Evolutionary conservation across 106 monocot genomes (phyloP), one percentile per base, ranked within the genome.

Genomic region (Allium cepa): DNA sequence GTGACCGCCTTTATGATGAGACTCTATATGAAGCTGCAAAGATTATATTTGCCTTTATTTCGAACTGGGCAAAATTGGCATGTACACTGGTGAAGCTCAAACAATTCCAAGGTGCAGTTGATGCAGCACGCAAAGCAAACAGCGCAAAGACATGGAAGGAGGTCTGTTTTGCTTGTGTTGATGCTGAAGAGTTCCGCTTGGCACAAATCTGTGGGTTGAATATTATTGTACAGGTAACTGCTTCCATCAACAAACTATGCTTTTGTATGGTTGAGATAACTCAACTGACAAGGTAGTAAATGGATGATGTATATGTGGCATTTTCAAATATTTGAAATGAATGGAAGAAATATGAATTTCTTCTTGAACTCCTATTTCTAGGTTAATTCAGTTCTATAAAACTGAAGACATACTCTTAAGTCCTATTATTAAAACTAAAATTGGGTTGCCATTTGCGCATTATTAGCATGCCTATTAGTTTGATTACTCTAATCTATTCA

Each of bases 111-210:
- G 91, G 95, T 70, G 95, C 95, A 53, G 95, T 96, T 80, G 95
- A 96, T 82, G 95, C 95, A 46, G 95, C 95, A 80, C 91, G 95
- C 57, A 96, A 96, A 72, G 95, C 95, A 66, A 96, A 96, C 68
- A 96, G 95, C 57, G 69, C 95, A 47, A 96, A 91, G 79, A 96
- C 95, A 72, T 96, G 95, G 95, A 96, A 96, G 76, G 95, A 96
- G 75, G 95, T 96, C 67, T 96, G 95, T 68, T 96, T 96, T 80
- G 91, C 95, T 64, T 96, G 95, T 76, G 95, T 96, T 47, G 91
- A 96, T 76, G 95, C 95, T 49, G 95, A 96, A 72, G 95, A 96
- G 76, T 96, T 96, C 72, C 88, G 95, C 4, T 67, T 96, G 76
- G 95, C 95, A 9, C 95, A 96, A 66, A 96, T 96, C 50, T 91